Evolutionary conservation across 768 basidiomycete species (phyloP), one percentile per base, ranked within the genome.

Genomic region (Leccinum olivaceopallidum): DNA sequence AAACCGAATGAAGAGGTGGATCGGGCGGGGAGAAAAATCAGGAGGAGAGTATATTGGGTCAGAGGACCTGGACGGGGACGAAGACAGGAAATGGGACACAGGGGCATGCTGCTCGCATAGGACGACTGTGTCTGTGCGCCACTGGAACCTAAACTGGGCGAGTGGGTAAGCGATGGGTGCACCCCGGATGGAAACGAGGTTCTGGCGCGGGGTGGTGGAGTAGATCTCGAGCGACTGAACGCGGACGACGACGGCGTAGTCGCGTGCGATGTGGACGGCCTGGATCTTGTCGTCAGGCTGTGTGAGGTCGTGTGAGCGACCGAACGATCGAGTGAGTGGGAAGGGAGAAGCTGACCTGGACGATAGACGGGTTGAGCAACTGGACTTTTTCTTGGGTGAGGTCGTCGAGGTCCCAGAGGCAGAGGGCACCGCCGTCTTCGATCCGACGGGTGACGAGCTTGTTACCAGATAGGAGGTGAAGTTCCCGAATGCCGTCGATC

Each of bases 1-100:
- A 65, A 84, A 89, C 16, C 89, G 85, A 20, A 88, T 68, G 48
- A 85, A 75, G 18, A 89, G 71, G 63, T 80, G 80, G 57, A 89
- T 76, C 0, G 77, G 73, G 1, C 73, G 69, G 51, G 65, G 18
- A 10, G 0, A 16, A 1, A 26, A 7, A 12, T 44, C 18, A n/a
- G 39, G 18, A 8, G 39, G 9, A 42, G 18, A 39, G 39, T 7
- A 44, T 20, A 20, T 20, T 44, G 42, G 18, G 39, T 42, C 39
- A 16, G 39, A 42, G 39, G 39, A 42, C 16, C 18, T 18, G 8
- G 18, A 39, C 39, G 39, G n/a, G n/a, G 42, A 42, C 4, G 37
- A 18, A 39, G 1, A 30, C 7, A n/a, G 51, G 28, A 20, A 10
- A n/a, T 2, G 4, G 14, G 49, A 44, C 5, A 30, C 24, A 12